Base-by-base conservation (phyloP, 73 alveolate species). In the Stentor coeruleus region DNA sequence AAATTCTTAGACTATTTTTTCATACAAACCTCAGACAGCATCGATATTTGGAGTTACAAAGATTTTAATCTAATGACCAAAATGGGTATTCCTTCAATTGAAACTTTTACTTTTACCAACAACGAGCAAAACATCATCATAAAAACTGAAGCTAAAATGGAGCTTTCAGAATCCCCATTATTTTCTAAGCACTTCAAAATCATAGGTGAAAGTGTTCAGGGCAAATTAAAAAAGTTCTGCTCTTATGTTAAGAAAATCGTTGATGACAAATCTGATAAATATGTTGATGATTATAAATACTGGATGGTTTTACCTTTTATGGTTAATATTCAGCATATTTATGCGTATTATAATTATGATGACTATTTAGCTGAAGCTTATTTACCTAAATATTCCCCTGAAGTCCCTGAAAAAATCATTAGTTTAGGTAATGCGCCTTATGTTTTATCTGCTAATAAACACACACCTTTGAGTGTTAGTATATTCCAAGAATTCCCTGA, bases 361-460 rank as follows among this genome's bases (percentile, higher is more conserved):
- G 66, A 49, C 66, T 49, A 11, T 20, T 20, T 49, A 6, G 20
- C 66, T 20, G 28, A 49, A 20, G 66, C 66, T 20, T 49, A 11
- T 6, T 20, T 49, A 6, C 28, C 28, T 6, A n/a, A n/a, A n/a
- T n/a, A n/a, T n/a, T 49, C 66, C 20, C 66, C 6, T 11, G 66
- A 6, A 6, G 66, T 11, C 20, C 28, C 6, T 49, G 6, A 6
- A 6, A 49, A 49, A 20, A 11, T 20, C 6, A 49, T 49, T 20
- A 11, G 66, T 20, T n/a, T n/a, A n/a, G n/a, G n/a, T n/a, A n/a
- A n/a, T n/a, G 66, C 66, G 66, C 66, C 66, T 49, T 49, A 49
- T 20, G 66, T 49, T 6, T 11, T 6, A 20, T 49, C 66, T 6
- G 20, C 66, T 11, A 49, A 49, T 20, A 20, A 20, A 11, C 66